Evolutionary conservation across 106 monocot genomes (phyloP), one percentile per base, ranked within the genome.

Genomic region (Apostasia ramifera): DNA sequence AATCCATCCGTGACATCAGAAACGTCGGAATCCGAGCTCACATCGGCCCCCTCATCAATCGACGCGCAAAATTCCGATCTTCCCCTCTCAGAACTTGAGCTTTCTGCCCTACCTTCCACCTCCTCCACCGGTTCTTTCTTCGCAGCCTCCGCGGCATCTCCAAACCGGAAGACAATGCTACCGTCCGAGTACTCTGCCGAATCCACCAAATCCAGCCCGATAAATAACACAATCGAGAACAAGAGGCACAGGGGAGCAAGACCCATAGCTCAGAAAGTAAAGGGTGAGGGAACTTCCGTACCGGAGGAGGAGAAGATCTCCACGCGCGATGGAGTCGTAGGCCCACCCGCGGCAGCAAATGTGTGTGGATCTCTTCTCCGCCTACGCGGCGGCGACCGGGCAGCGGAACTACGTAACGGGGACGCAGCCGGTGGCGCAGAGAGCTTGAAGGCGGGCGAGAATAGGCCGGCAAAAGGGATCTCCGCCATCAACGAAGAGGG

Each of bases 161-260:
- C 66, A 55, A 89, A 89, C 50, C 63, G 82, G 70, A 80, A 89
- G 68, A 89, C 45, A 59, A 89, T 54, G 69, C 89, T 89, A 9
- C 89, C 89, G 63, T 89, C 89, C 42, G 77, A 55, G 74, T 73
- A 80, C 74, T 77, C 89, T 89, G 79, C 74, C 71, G 53, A 78
- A 52, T 68, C 71, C 71, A 71, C 55, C 69, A 76, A 69, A 57
- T n/a, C 8, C 60, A 63, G 56, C 50, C 4, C 44, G 11, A 74
- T 10, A 14, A 82, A 59, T 64, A 70, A 67, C 43, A 69, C 15
- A 43, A 44, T 68, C 63, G 40, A 64, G 9, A 53, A 39, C 1
- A 51, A 55, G 38, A 66, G 11, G 37, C 47, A 47, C 57, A 47
- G 10, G 8, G 47, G 15, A 39, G 59, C 4, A 42, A 14, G 41